Base-by-base conservation (phyloP, 495 filamentous ascomycete species). In the Bacidia gigantensis region DNA sequence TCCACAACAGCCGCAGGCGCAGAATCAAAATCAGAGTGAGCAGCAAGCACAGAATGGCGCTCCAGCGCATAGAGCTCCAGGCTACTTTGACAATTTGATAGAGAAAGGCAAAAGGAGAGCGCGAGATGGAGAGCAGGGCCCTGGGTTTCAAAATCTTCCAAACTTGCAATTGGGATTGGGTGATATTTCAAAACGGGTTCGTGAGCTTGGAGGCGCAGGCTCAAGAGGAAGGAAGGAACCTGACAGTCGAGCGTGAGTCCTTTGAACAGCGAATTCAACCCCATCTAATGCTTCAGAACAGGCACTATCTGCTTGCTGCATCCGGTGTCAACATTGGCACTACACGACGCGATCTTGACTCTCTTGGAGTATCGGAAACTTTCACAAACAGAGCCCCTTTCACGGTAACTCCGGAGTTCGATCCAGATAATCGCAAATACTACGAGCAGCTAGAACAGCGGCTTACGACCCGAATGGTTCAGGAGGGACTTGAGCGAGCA, bases 391-490 rank as follows among this genome's bases (percentile, higher is more conserved):
- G 41, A 39, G 65, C 70, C 5, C 22, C 72, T n/a, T 62, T 69
- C 17, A 46, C 63, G 17, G 58, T 66, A 60, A 24, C 72, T 65
- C 67, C 75, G 67, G 64, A 58, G 9, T 76, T 69, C 51, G 87
- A 93, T 61, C 78, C 86, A 9, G 86, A 92, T 58, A 82, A 89
- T 55, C 83, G 92, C 60, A 77, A 79, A 38, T 95, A 93, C 59
- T 72, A 95, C 43, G 72, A 81, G 38, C 86, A 83, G 55, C 73
- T 95, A 48, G 87, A 94, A 63, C 83, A 88, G 45, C 89, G 93
- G 65, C 90, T 87, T 26, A 90, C 89, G 2, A 72, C 93, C 51
- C 88, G 82, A 59, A 89, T 95, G 78, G 87, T 96, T 51, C 75
- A 83, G 18, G 88, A 97, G 58, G 86, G 88, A 20, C 73, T 95